Evolutionary conservation across 169 alveolate species (phyloP).

Genomic region (Amoebophrya sp.): DNA sequence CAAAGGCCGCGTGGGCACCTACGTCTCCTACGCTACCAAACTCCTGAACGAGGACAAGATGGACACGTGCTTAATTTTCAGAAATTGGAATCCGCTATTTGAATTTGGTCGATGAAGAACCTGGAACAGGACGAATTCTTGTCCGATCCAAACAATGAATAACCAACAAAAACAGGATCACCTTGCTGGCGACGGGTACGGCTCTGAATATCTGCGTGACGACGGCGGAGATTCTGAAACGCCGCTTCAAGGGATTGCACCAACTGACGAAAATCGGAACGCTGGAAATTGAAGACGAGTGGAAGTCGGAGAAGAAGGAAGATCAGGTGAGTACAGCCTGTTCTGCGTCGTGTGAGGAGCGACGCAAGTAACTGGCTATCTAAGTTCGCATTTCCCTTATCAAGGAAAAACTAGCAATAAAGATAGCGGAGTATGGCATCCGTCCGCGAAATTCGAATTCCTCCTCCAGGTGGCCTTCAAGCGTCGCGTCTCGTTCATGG

Average conservation of each 20-base stretch:
- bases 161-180: slow-evolving; percentile 33
- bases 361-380: background rate
- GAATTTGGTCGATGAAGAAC: too few species aligned
- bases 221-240: slow-evolving; percentile 59
- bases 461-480: slow-evolving; percentile 41
- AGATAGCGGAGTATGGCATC: too few species aligned
- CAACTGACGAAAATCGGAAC: slow-evolving; percentile 46
- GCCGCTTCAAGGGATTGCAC: slow-evolving; percentile 57
- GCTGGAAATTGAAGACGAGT: slow-evolving; percentile 40
- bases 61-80: background rate
- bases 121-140: too few species aligned
- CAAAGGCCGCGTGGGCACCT: slow-evolving; percentile 50
- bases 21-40: slow-evolving; percentile 53
- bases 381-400: slow-evolving; percentile 14
- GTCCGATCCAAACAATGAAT: too few species aligned
- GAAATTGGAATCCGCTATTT: too few species aligned
- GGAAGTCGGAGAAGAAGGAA: background rate
- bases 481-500: slow-evolving; percentile 43
- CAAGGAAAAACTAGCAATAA: slow-evolving; percentile 47
- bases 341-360: background rate
- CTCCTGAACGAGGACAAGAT: slow-evolving; percentile 44
- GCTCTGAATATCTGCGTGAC: slow-evolving; percentile 58
- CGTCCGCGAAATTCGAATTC: too few species aligned
- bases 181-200: slow-evolving; percentile 60
- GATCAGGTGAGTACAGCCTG: background rate